phyloP scores from a whole-genome alignment of 169 alveolate genomes.

The Cyclospora cayetanensis region DNA sequence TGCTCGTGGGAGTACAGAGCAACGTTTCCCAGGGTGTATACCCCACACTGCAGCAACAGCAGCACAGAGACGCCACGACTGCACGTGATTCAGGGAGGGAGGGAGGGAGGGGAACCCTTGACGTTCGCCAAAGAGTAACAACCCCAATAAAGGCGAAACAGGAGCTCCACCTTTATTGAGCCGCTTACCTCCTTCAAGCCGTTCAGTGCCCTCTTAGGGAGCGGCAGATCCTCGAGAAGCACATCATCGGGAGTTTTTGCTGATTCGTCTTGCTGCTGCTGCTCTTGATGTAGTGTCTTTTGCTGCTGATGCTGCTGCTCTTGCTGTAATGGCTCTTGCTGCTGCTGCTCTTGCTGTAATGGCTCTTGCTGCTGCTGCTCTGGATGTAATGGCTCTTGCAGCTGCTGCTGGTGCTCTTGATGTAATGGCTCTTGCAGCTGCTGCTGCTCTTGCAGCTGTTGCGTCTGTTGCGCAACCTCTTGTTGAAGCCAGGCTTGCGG shows the following conservation, averaged over 20 bases:
- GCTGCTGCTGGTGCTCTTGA: background rate
- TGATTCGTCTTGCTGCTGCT: background rate
- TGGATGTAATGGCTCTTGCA: background rate
- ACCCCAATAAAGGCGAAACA: background rate
- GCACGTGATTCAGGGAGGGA: background rate
- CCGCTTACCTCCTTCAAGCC: background rate
- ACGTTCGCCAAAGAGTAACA: background rate
- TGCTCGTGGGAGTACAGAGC: background rate
- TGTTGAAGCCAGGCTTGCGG: constrained; percentile 2
- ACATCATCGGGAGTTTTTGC: background rate
- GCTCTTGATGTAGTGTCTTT: background rate
- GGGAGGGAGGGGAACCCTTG: background rate
- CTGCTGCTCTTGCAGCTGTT: background rate
- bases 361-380: background rate
- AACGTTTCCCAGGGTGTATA: background rate
- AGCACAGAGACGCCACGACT: constrained; percentile 1
- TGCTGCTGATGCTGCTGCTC: constrained; percentile 3
- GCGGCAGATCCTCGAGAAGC: background rate
- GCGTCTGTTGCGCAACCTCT: background rate
- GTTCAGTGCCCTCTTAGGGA: background rate
- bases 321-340: background rate
- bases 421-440: background rate
- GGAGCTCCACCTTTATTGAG: too few relatives aligned
- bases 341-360: background rate
- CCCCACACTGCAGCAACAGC: constrained; percentile 30